A percentile compares a stretch with the other conserved stretches of the same genome.
These are phyloP conservation scores for Xylaria sp. DNA, from an alignment of 2,329 filamentous ascomycete genomes.

Conservation along the genomic window DNA sequence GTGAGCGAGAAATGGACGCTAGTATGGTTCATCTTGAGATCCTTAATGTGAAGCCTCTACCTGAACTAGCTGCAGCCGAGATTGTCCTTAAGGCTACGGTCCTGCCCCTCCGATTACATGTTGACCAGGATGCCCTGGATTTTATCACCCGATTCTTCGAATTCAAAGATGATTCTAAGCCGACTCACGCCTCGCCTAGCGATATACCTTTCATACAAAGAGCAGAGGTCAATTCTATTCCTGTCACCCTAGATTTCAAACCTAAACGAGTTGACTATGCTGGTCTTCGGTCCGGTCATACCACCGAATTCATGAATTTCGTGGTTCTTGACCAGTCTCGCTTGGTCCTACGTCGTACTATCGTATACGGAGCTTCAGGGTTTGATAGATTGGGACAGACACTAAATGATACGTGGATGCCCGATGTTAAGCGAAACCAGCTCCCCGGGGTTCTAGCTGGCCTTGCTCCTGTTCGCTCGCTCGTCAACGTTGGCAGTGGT, in stretches of 20 bases:
- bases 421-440: conserved; percentile 89
- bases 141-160: conserved; percentile 98
- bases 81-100: conserved; percentile 83
- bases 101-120: conserved; percentile 87
- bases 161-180: conserved; percentile 82
- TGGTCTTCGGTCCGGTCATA: conserved; percentile 89
- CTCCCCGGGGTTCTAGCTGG: conserved; percentile 89
- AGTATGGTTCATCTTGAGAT: conserved; percentile 93
- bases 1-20: conserved; percentile 84
- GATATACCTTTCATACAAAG: conserved; percentile 90
- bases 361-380: conserved; percentile 90
- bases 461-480: conserved; percentile 85
- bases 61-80: conserved; percentile 86
- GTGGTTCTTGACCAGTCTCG: conserved; percentile 89
- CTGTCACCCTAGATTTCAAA: conserved; percentile 91
- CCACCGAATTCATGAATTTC: conserved; percentile 99
- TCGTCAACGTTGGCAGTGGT: conserved; percentile 91
- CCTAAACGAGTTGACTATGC: conserved; percentile 98
- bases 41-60: conserved; percentile 85
- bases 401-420: conserved; percentile 96
- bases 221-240: conserved; percentile 84
- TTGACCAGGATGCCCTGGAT: conserved; percentile 96
- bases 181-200: conserved; percentile 66
- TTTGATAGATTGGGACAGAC: conserved; percentile 91
- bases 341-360: conserved; percentile 86